Base-by-base conservation (phyloP, 768 basidiomycete genomes). In the Trametes villosa region DNA sequence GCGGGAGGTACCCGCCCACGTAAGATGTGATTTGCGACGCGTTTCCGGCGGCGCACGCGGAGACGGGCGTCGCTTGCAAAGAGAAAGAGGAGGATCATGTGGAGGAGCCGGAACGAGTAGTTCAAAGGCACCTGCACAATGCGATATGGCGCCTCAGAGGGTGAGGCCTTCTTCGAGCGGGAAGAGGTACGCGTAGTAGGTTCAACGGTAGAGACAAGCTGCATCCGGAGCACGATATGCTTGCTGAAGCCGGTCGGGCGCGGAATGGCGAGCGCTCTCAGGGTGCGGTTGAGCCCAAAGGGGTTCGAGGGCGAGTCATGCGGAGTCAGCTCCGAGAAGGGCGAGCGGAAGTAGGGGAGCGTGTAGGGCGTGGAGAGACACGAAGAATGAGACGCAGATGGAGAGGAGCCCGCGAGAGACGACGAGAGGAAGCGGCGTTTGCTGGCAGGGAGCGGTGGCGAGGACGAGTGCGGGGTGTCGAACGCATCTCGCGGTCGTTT, bases 261-360 rank as follows among this genome's bases (percentile, higher is more conserved):
- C 0, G 80, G 80, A 1, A 80, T 74, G 3, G 73, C 72, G 22
- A 72, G 68, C 1, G 71, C 69, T 13, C 62, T 40, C 4, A 71
- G 55, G 15, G 77, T 76, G 18, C 81, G 78, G 47, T 82, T 83
- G 45, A 86, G 75, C 17, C 87, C 86, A 60, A 90, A 86, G 0
- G 88, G 89, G 65, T 89, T 90, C 4, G 85, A 81, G 0, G 89
- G 88, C 0, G 88, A 89, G 74, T 91, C 88, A 7, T 77, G 82
- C 4, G 88, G 85, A 1, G 68, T 73, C 66, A 51, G 76, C 72
- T 54, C 44, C 15, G 62, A 18, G 53, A 48, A 67, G 1, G 68
- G 68, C 34, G 67, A 66, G 52, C 62, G 62, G 48, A 57, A 42
- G 31, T 44, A 52, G 36, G 58, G 60, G 6, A 56, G 58, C 3